These are phyloP conservation scores for Botryosphaeria agaves DNA, from an alignment of 2,329 filamentous ascomycete species.

Conservation along the genomic window DNA sequence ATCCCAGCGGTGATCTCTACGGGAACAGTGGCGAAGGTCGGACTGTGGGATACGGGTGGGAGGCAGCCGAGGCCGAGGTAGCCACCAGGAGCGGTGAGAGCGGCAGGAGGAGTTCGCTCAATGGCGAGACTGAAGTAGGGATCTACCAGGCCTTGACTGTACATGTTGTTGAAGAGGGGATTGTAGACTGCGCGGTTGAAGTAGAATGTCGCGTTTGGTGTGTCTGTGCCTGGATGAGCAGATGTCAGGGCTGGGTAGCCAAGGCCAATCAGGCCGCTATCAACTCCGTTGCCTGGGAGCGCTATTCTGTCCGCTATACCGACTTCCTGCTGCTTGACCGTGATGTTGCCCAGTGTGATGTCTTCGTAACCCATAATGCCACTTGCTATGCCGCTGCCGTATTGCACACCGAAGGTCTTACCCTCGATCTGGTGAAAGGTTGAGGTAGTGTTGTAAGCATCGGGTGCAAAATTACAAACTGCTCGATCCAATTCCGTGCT, in stretches of 20 bases:
- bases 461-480: conserved; percentile 15
- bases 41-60: conserved; percentile 22
- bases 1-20: conserved; percentile 17
- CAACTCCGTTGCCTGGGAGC: conserved; percentile 7
- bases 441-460: conserved; percentile 11
- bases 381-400: conserved; percentile 24
- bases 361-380: conserved; percentile 22
- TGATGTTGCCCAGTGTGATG: conserved; percentile 28
- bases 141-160: conserved; percentile 21
- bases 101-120: too few species aligned
- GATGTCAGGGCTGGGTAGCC: conserved; percentile 32
- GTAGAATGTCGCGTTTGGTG: conserved; percentile 5
- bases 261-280: conserved; percentile 33
- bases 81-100: conserved; percentile 20
- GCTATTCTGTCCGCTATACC: conserved; percentile 18
- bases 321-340: conserved; percentile 26
- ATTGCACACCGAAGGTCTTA: conserved; percentile 25
- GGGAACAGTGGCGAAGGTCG: conserved; percentile 17
- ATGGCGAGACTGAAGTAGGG: conserved; percentile 33
- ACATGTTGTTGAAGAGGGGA: conserved; percentile 34
- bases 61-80: conserved; percentile 32
- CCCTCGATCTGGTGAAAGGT: conserved; percentile 20
- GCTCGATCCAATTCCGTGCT: conserved; percentile 6
- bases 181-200: conserved; percentile 25
- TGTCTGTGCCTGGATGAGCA: conserved; percentile 15